Evolutionary conservation across 2,329 filamentous ascomycete genomes (phyloP).

Genomic region (Aspergillus eucalypticola): DNA sequence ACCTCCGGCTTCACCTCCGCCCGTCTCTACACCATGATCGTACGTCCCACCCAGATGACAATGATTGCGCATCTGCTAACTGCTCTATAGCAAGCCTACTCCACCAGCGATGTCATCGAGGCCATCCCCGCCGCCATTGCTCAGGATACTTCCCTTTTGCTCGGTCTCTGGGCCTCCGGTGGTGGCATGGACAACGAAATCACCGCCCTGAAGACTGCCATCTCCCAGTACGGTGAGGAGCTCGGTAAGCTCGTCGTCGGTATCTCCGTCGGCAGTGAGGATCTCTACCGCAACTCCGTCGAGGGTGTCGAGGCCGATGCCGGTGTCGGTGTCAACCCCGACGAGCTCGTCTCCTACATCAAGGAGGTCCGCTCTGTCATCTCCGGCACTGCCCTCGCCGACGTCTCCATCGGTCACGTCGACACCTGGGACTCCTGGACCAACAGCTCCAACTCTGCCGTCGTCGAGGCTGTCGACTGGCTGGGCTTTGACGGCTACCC

Average conservation of each 20-base stretch:
- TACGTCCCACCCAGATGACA: conserved; percentile 8
- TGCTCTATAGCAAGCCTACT: conserved; percentile 47
- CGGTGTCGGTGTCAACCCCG: conserved; percentile 64
- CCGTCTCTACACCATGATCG: conserved; percentile 64
- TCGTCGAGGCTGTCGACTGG: conserved; percentile 73
- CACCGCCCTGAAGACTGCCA: conserved; percentile 67
- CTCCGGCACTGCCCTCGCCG: conserved; percentile 56
- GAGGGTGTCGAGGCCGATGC: conserved; percentile 65
- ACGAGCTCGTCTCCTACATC: conserved; percentile 69
- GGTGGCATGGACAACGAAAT: conserved; percentile 74
- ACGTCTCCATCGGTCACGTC: conserved; percentile 73
- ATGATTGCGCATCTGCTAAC: conserved; percentile 4
- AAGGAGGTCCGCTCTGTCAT: conserved; percentile 65
- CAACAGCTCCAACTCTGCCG: conserved; percentile 69
- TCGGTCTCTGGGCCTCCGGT: conserved; percentile 81
- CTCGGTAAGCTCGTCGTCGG: conserved; percentile 65
- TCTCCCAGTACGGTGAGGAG: conserved; percentile 65
- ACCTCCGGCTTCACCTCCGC: conserved; percentile 48
- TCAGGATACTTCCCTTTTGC: conserved; percentile 74
- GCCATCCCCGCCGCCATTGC: conserved; percentile 81
- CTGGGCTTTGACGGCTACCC: conserved; percentile 82
- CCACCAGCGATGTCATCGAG: conserved; percentile 63
- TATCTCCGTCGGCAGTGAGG: conserved; percentile 84
- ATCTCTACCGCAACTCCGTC: conserved; percentile 78
- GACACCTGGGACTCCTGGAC: conserved; percentile 84